Evolutionary conservation across 306 rosid genomes (phyloP).

Genomic region (Gleditsia sinensis): DNA sequence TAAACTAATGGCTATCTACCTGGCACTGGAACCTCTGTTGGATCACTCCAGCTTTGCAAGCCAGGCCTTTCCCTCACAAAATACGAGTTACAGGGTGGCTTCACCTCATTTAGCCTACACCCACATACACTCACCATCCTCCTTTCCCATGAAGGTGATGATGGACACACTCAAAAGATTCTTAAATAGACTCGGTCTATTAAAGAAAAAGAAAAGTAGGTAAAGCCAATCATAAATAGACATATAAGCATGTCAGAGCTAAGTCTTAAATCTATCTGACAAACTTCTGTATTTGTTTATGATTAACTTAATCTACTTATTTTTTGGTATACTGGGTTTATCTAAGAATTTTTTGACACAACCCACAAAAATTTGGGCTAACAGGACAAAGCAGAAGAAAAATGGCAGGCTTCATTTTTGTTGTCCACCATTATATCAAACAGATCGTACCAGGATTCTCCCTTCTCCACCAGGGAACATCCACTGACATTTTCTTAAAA

Average conservation of each 20-base stretch:
- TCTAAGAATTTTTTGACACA: no score
- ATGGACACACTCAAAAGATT: constrained; percentile 55
- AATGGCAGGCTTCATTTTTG: constrained; percentile 41
- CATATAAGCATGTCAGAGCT: no score
- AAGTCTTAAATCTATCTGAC: no score
- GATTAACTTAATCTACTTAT: no score
- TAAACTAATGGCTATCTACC: constrained; percentile 59
- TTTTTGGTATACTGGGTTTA: no score
- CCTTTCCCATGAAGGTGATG: constrained; percentile 53
- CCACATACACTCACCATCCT: constrained; percentile 47
- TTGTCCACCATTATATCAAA: constrained; percentile 48
- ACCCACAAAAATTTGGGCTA: constrained; percentile 53
- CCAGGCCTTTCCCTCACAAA: constrained; percentile 55
- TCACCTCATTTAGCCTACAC: constrained; percentile 57
- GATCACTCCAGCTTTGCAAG: constrained; percentile 70
- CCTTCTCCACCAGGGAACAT: constrained; percentile 63
- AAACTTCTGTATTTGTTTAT: no score
- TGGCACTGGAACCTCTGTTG: constrained; percentile 73
- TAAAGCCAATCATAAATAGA: no score
- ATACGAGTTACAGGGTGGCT: constrained; percentile 57
- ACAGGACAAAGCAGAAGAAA: constrained; percentile 15
- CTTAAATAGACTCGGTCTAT: no score
- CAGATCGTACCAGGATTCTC: constrained; percentile 50
- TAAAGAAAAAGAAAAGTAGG: no score
- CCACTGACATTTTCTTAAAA: constrained; percentile 36